Evolutionary conservation across 495 filamentous ascomycete species (phyloP).

Genomic region (Amniculicola lignicola): DNA sequence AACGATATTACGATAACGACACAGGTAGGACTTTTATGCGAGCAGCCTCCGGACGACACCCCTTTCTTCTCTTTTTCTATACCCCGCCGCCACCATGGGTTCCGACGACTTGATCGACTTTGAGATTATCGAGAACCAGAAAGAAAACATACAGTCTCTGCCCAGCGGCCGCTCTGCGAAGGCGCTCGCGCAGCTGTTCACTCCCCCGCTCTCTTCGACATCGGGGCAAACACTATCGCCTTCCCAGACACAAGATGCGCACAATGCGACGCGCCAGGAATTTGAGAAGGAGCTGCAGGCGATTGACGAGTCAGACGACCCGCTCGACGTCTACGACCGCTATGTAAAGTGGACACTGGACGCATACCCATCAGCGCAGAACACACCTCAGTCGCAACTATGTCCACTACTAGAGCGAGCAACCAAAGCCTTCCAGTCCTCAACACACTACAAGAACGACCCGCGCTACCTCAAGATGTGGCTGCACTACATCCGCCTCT

Average conservation of each 20-base stretch:
- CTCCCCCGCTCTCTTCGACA: conserved; percentile 56
- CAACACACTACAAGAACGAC: conserved; percentile 87
- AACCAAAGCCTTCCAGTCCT: conserved; percentile 81
- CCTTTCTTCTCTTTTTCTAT: conserved; percentile 4
- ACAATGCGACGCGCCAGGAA: conserved; percentile 74
- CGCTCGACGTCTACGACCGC: conserved; percentile 91
- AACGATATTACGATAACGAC: conserved; percentile 6
- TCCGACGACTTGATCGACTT: conserved; percentile 74
- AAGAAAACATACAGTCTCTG: conserved; percentile 94
- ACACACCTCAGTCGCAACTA: conserved; percentile 83
- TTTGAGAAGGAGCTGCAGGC: conserved; percentile 78
- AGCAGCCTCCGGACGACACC: no score
- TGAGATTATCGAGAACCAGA: conserved; percentile 91
- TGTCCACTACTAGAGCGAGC: conserved; percentile 87
- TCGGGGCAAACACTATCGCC: conserved; percentile 56
- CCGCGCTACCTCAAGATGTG: conserved; percentile 88
- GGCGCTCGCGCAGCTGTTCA: conserved; percentile 81
- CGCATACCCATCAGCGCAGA: conserved; percentile 90
- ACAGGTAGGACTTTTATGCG: conserved; percentile 2
- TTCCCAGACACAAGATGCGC: conserved; percentile 68
- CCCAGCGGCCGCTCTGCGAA: conserved; percentile 87
- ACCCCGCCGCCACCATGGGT: conserved; percentile 25
- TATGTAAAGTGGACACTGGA: conserved; percentile 96
- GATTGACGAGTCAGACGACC: conserved; percentile 86
- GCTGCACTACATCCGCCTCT: conserved; percentile 89